phyloP scores from a whole-genome alignment of 352 stramenopile genomes.

The Phytophthora ramorum region DNA sequence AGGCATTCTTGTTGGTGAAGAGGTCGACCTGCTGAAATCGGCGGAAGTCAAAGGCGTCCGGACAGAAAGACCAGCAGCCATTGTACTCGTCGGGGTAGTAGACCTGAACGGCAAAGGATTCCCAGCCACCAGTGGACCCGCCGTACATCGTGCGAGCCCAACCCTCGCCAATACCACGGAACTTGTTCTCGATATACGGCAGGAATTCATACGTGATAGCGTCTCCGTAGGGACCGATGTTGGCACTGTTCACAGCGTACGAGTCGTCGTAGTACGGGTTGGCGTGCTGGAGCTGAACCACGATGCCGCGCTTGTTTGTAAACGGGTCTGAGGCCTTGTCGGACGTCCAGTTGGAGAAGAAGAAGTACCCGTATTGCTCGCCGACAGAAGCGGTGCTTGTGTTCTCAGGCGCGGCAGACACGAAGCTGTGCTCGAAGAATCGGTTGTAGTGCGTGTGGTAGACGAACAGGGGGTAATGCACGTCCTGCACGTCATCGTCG shows the following conservation, averaged over 20 bases:
- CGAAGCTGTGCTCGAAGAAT: conserved; percentile 68
- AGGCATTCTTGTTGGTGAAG: conserved; percentile 68
- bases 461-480: conserved; percentile 77
- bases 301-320: conserved; percentile 69
- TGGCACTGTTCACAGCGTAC: conserved; percentile 80
- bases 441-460: conserved; percentile 82
- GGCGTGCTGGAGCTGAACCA: conserved; percentile 79
- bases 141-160: conserved; percentile 82
- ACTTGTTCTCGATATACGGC: conserved; percentile 65
- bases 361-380: conserved; percentile 68
- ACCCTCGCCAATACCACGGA: conserved; percentile 66
- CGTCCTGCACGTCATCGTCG: conserved; percentile 48
- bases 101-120: conserved; percentile 76
- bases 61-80: conserved; percentile 84
- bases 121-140: conserved; percentile 76
- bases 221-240: conserved; percentile 77
- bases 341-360: conserved; percentile 82
- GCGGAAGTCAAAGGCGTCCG: conserved; percentile 78
- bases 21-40: conserved; percentile 80
- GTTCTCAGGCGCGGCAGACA: conserved; percentile 33
- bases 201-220: conserved; percentile 82
- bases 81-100: conserved; percentile 85
- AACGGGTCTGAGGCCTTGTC: conserved; percentile 50
- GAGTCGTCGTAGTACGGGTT: conserved; percentile 87
- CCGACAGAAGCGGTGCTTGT: conserved; percentile 31